Conservation (phyloP, 345 rosid species). For the Fremontodendron californicum region DNA sequence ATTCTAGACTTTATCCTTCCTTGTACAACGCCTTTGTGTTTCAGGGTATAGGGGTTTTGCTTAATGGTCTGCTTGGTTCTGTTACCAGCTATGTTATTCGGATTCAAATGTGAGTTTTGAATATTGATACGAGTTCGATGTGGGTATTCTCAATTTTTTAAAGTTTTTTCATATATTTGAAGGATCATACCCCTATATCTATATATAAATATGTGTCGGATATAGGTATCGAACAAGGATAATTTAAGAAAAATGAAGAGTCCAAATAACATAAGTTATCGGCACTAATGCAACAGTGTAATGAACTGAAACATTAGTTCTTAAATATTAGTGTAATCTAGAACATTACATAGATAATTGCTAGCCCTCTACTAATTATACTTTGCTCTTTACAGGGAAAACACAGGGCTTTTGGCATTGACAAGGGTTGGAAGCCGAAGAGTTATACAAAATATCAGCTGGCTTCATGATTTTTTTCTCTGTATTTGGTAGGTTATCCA, state of each 20-base stretch:
- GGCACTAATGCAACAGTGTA: constrained; percentile 70
- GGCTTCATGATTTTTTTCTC: constrained; percentile 72
- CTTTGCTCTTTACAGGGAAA: constrained; percentile 44
- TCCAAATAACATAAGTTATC: too few relatives aligned
- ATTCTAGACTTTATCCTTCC: not conserved
- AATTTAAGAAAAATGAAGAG: too few relatives aligned
- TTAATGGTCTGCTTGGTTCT: constrained; percentile 48
- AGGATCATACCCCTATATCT: too few relatives aligned
- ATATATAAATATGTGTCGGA: too few relatives aligned
- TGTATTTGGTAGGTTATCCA: constrained; percentile 48
- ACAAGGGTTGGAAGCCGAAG: constrained; percentile 73
- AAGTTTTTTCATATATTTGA: too few relatives aligned
- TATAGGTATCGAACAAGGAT: too few relatives aligned
- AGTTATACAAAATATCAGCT: constrained; percentile 69
- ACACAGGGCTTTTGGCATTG: constrained; percentile 65
- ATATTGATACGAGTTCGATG: too few relatives aligned
- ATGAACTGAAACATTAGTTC: constrained; percentile 12
- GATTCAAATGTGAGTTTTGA: too few relatives aligned
- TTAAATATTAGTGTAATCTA: not conserved
- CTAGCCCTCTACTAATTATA: not conserved
- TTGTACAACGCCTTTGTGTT: constrained; percentile 5
- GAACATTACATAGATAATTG: not conserved
- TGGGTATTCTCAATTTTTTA: too few relatives aligned
- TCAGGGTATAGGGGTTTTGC: constrained; percentile 62
- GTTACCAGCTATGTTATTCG: too few relatives aligned